Conservation (phyloP, 2,329 filamentous ascomycete genomes). For the Colletotrichum truncatum region DNA sequence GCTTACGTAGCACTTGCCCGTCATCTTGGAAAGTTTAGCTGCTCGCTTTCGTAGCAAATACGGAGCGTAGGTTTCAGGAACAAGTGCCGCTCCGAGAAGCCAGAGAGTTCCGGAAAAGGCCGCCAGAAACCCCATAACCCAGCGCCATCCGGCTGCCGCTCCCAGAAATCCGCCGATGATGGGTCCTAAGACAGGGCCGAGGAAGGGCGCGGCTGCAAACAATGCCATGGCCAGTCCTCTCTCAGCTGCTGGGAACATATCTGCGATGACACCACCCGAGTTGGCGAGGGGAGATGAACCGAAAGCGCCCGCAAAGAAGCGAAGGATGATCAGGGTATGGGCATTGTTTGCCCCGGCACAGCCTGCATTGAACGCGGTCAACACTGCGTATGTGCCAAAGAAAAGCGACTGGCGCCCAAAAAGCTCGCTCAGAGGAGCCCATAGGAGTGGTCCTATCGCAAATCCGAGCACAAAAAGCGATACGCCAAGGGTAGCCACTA, state of each 20-base stretch:
- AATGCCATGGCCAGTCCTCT: conserved; percentile 67
- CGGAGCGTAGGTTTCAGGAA: conserved; percentile 41
- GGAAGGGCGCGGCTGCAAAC: conserved; percentile 72
- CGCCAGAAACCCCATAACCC: conserved; percentile 73
- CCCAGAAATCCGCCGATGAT: conserved; percentile 75
- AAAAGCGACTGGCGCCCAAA: conserved; percentile 68
- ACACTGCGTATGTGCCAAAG: conserved; percentile 61
- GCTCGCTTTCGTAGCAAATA: conserved; percentile 33
- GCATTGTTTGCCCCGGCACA: conserved; percentile 66
- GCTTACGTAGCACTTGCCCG: conserved; percentile 35
- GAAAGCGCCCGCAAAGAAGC: conserved; percentile 71
- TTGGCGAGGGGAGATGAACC: conserved; percentile 71
- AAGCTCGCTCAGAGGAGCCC: conserved; percentile 71
- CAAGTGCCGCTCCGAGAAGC: conserved; percentile 55
- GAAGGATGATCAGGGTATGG: conserved; percentile 67
- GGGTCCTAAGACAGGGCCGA: conserved; percentile 71
- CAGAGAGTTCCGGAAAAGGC: conserved; percentile 55
- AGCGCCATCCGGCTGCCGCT: conserved; percentile 72
- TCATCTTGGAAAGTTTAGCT: conserved; percentile 33
- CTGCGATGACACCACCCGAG: conserved; percentile 68
- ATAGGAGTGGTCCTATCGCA: conserved; percentile 68
- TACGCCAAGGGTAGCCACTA: conserved; percentile 56
- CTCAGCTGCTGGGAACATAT: conserved; percentile 63
- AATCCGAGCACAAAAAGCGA: conserved; percentile 59
- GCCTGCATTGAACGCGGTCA: conserved; percentile 69